A percentile compares a stretch with the other conserved stretches of the same genome.
phyloP scores from a whole-genome alignment of 192 early-diverging fungal genomes.

The Mortierella claussenii region DNA sequence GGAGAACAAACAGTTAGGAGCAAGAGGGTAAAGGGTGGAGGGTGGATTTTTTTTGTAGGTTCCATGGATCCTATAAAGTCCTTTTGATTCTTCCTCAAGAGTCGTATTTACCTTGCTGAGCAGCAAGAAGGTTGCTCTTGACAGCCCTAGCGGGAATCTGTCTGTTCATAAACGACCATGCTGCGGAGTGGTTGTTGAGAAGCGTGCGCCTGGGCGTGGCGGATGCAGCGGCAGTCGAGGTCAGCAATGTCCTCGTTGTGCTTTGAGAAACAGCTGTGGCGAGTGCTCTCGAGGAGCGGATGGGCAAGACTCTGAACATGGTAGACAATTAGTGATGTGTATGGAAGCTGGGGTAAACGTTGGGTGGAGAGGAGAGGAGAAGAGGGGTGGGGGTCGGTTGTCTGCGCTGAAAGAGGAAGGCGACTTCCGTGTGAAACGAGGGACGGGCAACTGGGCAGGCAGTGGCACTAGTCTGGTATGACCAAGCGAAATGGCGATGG shows the following conservation, averaged over 20 bases:
- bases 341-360: background rate
- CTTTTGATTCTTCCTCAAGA: background rate
- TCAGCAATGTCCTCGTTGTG: slow-evolving; percentile 31
- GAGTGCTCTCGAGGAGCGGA: slow-evolving; percentile 4
- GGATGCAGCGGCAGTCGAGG: slow-evolving; percentile 7
- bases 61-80: no score
- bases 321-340: no score
- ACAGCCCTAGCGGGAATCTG: slow-evolving; percentile 13
- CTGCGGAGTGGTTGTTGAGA: slow-evolving; percentile 45
- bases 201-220: slow-evolving; percentile 6
- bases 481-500: no score
- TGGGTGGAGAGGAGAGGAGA: background rate
- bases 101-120: slow-evolving; percentile 31
- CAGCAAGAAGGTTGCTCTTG: slow-evolving; percentile 29
- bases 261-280: background rate
- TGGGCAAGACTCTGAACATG: slow-evolving; percentile 29
- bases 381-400: no score
- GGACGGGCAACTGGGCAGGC: no score
- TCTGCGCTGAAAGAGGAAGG: background rate
- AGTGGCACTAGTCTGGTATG: background rate
- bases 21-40: background rate
- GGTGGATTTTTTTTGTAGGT: background rate
- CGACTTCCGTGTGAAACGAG: background rate
- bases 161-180: slow-evolving; percentile 8
- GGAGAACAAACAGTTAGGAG: background rate